Base-by-base conservation (phyloP, 139 green algal genomes). In the Yamagishiella unicocca region DNA sequence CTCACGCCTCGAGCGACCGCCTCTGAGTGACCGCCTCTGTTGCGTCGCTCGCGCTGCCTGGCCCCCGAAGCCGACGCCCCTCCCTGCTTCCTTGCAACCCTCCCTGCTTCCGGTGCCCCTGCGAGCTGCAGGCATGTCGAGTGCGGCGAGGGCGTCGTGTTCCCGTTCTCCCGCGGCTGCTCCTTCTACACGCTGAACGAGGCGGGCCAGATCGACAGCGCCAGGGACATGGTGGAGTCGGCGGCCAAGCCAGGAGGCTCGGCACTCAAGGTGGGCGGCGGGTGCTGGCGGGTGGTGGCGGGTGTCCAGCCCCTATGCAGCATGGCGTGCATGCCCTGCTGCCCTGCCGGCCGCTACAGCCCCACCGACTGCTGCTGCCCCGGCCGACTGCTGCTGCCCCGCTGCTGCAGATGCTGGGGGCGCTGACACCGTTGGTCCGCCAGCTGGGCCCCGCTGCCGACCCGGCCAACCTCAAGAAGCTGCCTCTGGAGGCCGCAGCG, bases 121-220 rank as follows among this genome's bases (percentile, higher is more conserved):
- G n/a, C n/a, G n/a, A n/a, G n/a, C 29, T 62, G 87, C 92, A 97
- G 95, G 95, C 96, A 98, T 75, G 91, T 96, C 12, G 95, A 98
- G 85, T 84, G 95, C 42, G 86, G 93, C 17, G 90, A 93, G 2
- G 89, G 92, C 31, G 78, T 90, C 21, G 37, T 94, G 54, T 95
- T 98, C 77, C 96, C 96, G 35, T 98, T 98, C 88, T 96, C 91
- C 0, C 88, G 96, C 0, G 96, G 96, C 17, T 92, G 87, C 79
- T 93, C 78, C 50, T 98, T 97, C 90, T 96, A 96, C 81, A 92
- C 91, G 31, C 58, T 96, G 4, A 93, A 96, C 67, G 73, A 89
- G 2, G 19, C 90, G 42, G 94, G 95, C 24, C 85, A 95, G 82
- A 97, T 98, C 61, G 33, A 73, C 0, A 77, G 1, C n/a, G 82